Conservation (phyloP, 192 early-diverging fungal genomes). For the Mortierella alpina region DNA sequence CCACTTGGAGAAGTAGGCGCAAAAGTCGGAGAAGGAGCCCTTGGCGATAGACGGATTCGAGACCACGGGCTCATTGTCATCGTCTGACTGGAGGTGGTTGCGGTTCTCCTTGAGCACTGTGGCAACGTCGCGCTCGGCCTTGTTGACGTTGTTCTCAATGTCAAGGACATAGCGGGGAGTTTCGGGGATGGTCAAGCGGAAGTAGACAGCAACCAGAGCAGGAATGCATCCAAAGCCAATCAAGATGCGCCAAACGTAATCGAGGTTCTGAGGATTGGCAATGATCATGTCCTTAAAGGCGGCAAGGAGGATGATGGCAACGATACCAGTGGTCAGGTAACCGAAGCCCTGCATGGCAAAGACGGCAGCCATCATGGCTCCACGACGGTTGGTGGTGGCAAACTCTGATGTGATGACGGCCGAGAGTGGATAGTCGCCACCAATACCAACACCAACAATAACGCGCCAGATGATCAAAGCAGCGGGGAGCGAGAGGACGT, state of each 20-base stretch:
- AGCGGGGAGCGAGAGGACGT: slow-evolving; percentile 69
- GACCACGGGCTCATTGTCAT: slow-evolving; percentile 20
- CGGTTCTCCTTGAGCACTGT: slow-evolving; percentile 57
- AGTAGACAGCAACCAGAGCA: slow-evolving; percentile 87
- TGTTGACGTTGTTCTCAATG: slow-evolving; percentile 78
- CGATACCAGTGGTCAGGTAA: slow-evolving; percentile 82
- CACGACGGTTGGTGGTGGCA: slow-evolving; percentile 84
- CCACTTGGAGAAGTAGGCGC: slow-evolving; percentile 80
- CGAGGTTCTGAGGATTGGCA: slow-evolving; percentile 69
- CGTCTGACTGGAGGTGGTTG: slow-evolving; percentile 55
- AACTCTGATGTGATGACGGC: slow-evolving; percentile 96
- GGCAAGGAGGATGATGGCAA: slow-evolving; percentile 77
- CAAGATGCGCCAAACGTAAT: slow-evolving; percentile 93
- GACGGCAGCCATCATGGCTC: slow-evolving; percentile 89
- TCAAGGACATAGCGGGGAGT: slow-evolving; percentile 88
- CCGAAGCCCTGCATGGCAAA: slow-evolving; percentile 97
- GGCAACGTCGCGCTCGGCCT: slow-evolving; percentile 62
- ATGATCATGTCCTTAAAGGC: slow-evolving; percentile 78
- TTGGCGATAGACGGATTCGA: slow-evolving; percentile 32
- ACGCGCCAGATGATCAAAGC: slow-evolving; percentile 89
- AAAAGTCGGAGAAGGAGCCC: slow-evolving; percentile 67
- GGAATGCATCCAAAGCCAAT: slow-evolving; percentile 89
- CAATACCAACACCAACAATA: slow-evolving; percentile 92
- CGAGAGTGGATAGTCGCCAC: slow-evolving; percentile 96
- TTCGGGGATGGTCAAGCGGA: slow-evolving; percentile 92